These are phyloP conservation scores for Raphanus raphanistrum DNA, from an alignment of 345 rosid genomes.

Conservation along the genomic window DNA sequence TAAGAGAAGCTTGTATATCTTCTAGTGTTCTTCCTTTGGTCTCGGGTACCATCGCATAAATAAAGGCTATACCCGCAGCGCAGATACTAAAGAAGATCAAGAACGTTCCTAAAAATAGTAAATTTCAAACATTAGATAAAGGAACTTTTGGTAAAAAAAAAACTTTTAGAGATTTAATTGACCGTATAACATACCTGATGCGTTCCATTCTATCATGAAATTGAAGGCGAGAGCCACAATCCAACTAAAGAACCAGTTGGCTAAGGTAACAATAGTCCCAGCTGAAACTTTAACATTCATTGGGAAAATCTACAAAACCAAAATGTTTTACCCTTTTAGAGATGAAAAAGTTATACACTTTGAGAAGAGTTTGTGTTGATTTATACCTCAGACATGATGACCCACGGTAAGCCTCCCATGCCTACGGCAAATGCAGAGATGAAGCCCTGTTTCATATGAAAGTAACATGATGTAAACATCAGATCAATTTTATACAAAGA, in stretches of 20 bases:
- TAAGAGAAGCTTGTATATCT: slow-evolving; percentile 53
- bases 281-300: slow-evolving; percentile 61
- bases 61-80: slow-evolving; percentile 35
- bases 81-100: slow-evolving; percentile 45
- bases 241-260: slow-evolving; percentile 50
- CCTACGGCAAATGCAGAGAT: slow-evolving; percentile 41
- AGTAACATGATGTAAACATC: neutral
- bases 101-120: slow-evolving; percentile 49
- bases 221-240: slow-evolving; percentile 50
- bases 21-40: slow-evolving; percentile 64
- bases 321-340: neutral
- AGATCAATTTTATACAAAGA: neutral
- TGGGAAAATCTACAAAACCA: slow-evolving; percentile 48
- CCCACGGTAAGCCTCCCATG: slow-evolving; percentile 59
- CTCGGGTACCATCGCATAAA: slow-evolving; percentile 58
- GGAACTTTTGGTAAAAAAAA: too few species aligned
- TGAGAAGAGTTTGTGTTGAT: neutral
- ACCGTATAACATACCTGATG: slow-evolving; percentile 42
- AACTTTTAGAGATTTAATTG: neutral
- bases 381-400: slow-evolving; percentile 69
- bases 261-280: slow-evolving; percentile 53
- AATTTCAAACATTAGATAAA: neutral
- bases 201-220: slow-evolving; percentile 54
- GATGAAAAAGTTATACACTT: neutral
- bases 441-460: slow-evolving; percentile 40